Conservation (phyloP, 208 protist species). For the Angomonas ambiguus region DNA sequence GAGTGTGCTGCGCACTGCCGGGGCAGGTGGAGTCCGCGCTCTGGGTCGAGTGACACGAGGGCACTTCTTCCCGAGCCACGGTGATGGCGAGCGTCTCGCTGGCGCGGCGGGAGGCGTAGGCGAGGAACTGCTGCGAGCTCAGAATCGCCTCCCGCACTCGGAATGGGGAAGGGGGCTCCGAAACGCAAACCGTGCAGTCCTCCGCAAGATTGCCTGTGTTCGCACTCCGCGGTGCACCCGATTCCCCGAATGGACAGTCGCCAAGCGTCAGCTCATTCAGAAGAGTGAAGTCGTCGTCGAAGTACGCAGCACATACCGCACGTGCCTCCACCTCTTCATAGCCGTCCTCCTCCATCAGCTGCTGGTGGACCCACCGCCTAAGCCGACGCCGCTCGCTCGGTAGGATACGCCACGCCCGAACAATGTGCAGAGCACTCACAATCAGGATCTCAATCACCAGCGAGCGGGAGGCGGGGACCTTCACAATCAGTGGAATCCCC, state of each 20-base stretch:
- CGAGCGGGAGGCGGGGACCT: slow-evolving; percentile 16
- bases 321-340: slow-evolving; percentile 11
- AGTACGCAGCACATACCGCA: not conserved
- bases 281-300: not conserved
- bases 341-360: slow-evolving; percentile 9
- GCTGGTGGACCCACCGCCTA: not conserved
- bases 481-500: slow-evolving; percentile 27
- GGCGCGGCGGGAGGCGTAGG: not conserved
- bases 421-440: slow-evolving; percentile 22
- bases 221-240: not conserved
- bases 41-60: too few relatives aligned
- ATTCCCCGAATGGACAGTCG: not conserved
- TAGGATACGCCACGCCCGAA: slow-evolving; percentile 48
- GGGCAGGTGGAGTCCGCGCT: too few relatives aligned
- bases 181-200: not conserved
- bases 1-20: too few relatives aligned
- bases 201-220: not conserved
- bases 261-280: not conserved
- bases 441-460: slow-evolving; percentile 31
- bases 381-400: slow-evolving; percentile 36
- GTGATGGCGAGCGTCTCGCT: not conserved
- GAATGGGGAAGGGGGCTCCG: not conserved
- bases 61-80: too few relatives aligned
- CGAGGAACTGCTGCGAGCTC: slow-evolving; percentile 9
- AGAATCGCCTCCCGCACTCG: not conserved